Base-by-base conservation (phyloP, 495 filamentous ascomycete genomes). In the Thermochaetoides thermophila region DNA sequence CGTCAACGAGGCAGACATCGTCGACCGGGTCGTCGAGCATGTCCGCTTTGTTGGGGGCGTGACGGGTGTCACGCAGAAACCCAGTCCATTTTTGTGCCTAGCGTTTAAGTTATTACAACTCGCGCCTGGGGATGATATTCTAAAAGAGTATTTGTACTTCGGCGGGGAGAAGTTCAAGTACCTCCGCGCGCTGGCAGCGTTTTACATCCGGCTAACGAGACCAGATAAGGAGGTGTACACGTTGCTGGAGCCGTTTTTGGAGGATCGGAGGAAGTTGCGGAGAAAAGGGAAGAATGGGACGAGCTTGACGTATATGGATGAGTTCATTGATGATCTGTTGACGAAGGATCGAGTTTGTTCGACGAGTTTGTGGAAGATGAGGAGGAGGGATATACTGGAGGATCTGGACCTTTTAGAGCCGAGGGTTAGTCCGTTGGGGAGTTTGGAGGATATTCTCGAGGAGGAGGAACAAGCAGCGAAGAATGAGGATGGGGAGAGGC, bases 51-150 rank as follows among this genome's bases (percentile, higher is more conserved):
- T 97, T 33, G 91, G 85, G 35, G 89, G 89, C 45, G 84, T 81
- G 8, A 84, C 82, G 50, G 83, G 83, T 31, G 68, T 72, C 19
- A 65, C 71, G 21, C 84, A 91, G 49, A 79, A 80, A 40, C 85
- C 89, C 0, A 79, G 80, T 1, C 86, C 87, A 0, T 99, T 99
- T 46, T 72, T 99, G 12, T 99, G 89, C 47, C 73, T 99, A 9
- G 78, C 75, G 17, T 93, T 96, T 59, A 99, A 99, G 63, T 63
- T 99, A 15, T 69, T 95, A 11, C 85, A 94, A 56, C 69, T 99
- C 15, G 73, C 73, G 32, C 91, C 89, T 4, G 64, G 69, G 29
- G 73, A 76, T 40, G 78, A 78, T 31, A 71, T 96, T 26, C 59
- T 99, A n/a, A 52, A 74, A 20, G 79, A 81, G 45, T 92, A 94